Evolutionary conservation across 768 basidiomycete species (phyloP), one percentile per base, ranked within the genome.

Genomic region (Termitomyces sp.): DNA sequence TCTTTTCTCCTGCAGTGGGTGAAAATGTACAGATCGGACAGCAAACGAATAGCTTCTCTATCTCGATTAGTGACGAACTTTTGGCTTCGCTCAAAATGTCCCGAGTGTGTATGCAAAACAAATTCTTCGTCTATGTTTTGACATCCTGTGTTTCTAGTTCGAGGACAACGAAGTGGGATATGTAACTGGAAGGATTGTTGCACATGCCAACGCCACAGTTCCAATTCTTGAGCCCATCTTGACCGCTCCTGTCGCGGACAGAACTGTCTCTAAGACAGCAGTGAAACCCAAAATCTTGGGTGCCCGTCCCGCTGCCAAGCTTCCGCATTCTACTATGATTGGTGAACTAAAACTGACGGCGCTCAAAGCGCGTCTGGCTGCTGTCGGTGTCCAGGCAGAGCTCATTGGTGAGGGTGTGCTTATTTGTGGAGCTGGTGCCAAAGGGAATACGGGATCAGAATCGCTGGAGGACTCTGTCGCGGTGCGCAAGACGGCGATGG

Each of bases 151-250:
- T 2, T 50, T 65, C 36, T 68, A 98, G 95, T 98, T 97, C 70
- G 97, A 98, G 69, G 96, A 98, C 72, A 98, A 95, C 68, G 95
- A 98, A 74, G 91, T 99, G 49, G 94, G 92, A 18, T 96, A 89
- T 72, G 87, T 99, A 48, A 86, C 88, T 22, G 97, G 97, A 22
- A 85, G 91, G n/a, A 87, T 98, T 36, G 82, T 89, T 4, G 84
- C 88, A 35, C 89, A 92, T 59, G 87, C 93, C 18, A 93, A 89
- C 63, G 94, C 96, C 2, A 92, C 88, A 6, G 88, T 98, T 57
- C 95, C 96, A 1, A 85, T 88, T 15, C 86, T 99, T 33, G 96
- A 97, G 69, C 88, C 90, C 7, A 73, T 82, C 33, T 75, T 77
- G 24, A 68, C 79, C 20, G 61, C 73, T 20, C 64, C 74, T 7